These are phyloP conservation scores for Suhomyces panamericanus DNA, from an alignment of 1,139 yeast species.

Conservation along the genomic window DNA sequence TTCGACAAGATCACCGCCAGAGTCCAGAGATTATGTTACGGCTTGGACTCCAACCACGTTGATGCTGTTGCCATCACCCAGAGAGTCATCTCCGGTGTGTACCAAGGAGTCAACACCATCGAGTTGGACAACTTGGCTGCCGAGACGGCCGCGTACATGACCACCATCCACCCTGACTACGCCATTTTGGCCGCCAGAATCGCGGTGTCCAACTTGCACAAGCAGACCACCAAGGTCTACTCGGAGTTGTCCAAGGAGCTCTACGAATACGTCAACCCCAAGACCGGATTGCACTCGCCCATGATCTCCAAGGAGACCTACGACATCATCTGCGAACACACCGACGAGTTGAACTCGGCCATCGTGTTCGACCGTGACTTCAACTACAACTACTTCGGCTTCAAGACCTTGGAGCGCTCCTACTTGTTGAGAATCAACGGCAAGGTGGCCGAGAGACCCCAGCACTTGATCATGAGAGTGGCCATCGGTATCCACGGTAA, in stretches of 20 bases:
- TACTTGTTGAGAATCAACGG: slow-evolving; percentile 71
- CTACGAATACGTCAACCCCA: slow-evolving; percentile 72
- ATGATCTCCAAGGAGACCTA: slow-evolving; percentile 77
- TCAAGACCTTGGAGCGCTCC: slow-evolving; percentile 84
- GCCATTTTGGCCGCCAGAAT: slow-evolving; percentile 94
- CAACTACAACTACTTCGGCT: slow-evolving; percentile 80
- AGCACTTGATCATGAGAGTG: slow-evolving; percentile 86
- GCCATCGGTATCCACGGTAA: slow-evolving; percentile 84
- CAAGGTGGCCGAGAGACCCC: slow-evolving; percentile 85
- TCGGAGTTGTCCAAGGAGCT: slow-evolving; percentile 73
- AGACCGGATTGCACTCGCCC: slow-evolving; percentile 68
- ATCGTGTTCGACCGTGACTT: slow-evolving; percentile 80
- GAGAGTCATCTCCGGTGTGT: slow-evolving; percentile 84
- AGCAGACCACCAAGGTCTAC: slow-evolving; percentile 87
- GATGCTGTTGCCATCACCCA: slow-evolving; percentile 90
- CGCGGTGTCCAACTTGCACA: slow-evolving; percentile 88
- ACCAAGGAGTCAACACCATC: slow-evolving; percentile 94
- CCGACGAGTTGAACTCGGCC: slow-evolving; percentile 76
- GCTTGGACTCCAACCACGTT: slow-evolving; percentile 78
- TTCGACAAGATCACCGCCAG: slow-evolving; percentile 51
- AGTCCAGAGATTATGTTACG: slow-evolving; percentile 64
- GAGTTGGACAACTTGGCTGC: slow-evolving; percentile 93
- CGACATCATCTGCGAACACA: slow-evolving; percentile 59
- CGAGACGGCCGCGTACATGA: slow-evolving; percentile 96
- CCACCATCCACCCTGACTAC: slow-evolving; percentile 95